Conservation (phyloP, 345 rosid species). For the Trapa incisa region DNA sequence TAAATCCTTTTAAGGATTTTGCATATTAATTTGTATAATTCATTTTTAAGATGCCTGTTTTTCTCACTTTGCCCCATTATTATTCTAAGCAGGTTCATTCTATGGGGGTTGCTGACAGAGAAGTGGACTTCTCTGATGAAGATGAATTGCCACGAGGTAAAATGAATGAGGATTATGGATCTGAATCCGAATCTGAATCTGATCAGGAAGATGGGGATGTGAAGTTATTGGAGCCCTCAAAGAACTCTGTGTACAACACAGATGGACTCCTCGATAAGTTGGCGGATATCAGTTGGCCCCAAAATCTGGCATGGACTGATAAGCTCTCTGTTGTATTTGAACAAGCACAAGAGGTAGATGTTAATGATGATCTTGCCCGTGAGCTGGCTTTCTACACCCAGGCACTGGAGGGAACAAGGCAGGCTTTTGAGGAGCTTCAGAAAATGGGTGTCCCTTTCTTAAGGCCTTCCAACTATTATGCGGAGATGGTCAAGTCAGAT, state of each 20-base stretch:
- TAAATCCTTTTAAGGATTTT: no score
- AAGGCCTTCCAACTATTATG: slow-evolving; percentile 69
- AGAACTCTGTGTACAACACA: slow-evolving; percentile 44
- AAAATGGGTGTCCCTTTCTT: slow-evolving; percentile 53
- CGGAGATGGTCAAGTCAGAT: slow-evolving; percentile 80
- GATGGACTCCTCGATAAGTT: slow-evolving; percentile 65
- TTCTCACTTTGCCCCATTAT: not conserved
- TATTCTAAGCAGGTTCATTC: not conserved
- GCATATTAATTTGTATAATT: no score
- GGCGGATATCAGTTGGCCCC: slow-evolving; percentile 74
- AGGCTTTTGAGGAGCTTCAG: slow-evolving; percentile 52
- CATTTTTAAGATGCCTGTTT: no score
- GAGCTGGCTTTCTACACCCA: slow-evolving; percentile 71
- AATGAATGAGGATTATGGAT: slow-evolving; percentile 19
- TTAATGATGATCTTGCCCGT: slow-evolving; percentile 68
- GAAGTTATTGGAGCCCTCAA: slow-evolving; percentile 45
- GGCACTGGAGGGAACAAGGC: slow-evolving; percentile 60
- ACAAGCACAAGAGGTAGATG: slow-evolving; percentile 66
- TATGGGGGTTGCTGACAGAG: slow-evolving; percentile 1
- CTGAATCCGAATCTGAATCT: slow-evolving; percentile 15
- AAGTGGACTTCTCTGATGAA: slow-evolving; percentile 12
- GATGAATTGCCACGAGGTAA: slow-evolving; percentile 30
- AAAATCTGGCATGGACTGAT: slow-evolving; percentile 55
- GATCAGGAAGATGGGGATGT: slow-evolving; percentile 53
- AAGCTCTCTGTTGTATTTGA: slow-evolving; percentile 47